Percentiles rank a stretch among this genome's conserved stretches.
Evolutionary conservation across 176 grass and related monocot genomes (phyloP).

Genomic region (Cymbopogon citratus): DNA sequence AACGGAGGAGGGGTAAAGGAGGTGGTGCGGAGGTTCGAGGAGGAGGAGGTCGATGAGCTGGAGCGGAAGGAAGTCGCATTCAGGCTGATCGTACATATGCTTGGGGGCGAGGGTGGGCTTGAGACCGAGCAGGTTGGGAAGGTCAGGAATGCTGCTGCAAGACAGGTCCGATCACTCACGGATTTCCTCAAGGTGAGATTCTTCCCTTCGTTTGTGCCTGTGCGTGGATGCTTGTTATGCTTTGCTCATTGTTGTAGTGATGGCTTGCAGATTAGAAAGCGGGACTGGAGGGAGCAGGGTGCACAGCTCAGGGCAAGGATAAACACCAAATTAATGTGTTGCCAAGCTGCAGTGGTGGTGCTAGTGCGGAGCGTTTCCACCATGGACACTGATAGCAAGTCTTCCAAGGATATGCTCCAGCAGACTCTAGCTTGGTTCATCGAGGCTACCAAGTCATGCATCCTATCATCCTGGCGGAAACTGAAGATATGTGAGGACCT

Average conservation of each 20-base stretch:
- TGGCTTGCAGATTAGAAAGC: conserved; percentile 79
- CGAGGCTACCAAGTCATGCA: conserved; percentile 84
- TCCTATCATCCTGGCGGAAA: conserved; percentile 93
- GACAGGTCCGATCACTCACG: conserved; percentile 83
- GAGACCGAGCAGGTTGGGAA: conserved; percentile 47
- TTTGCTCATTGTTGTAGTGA: conserved; percentile 27
- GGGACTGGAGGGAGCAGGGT: conserved; percentile 96
- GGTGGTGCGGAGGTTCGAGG: conserved; percentile 65
- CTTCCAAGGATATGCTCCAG: conserved; percentile 85
- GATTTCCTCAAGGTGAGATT: conserved; percentile 82
- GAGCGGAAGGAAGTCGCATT: conserved; percentile 88
- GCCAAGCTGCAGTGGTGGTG: conserved; percentile 79
- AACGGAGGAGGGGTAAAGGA: conserved; percentile 55
- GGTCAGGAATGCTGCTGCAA: conserved; percentile 65
- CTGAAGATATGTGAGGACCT: conserved; percentile 86
- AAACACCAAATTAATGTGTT: conserved; percentile 85
- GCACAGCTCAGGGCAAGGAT: conserved; percentile 81
- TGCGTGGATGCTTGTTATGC: background rate
- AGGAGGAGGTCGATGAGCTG: conserved; percentile 58
- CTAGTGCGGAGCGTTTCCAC: conserved; percentile 55
- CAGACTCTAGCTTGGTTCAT: conserved; percentile 80
- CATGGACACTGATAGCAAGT: conserved; percentile 65
- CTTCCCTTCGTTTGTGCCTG: background rate
- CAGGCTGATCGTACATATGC: conserved; percentile 68
- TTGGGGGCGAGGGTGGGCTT: conserved; percentile 49